Evolutionary conservation across 2,329 filamentous ascomycete species (phyloP), one percentile per base, ranked within the genome.

Genomic region (Fusarium papillatum): DNA sequence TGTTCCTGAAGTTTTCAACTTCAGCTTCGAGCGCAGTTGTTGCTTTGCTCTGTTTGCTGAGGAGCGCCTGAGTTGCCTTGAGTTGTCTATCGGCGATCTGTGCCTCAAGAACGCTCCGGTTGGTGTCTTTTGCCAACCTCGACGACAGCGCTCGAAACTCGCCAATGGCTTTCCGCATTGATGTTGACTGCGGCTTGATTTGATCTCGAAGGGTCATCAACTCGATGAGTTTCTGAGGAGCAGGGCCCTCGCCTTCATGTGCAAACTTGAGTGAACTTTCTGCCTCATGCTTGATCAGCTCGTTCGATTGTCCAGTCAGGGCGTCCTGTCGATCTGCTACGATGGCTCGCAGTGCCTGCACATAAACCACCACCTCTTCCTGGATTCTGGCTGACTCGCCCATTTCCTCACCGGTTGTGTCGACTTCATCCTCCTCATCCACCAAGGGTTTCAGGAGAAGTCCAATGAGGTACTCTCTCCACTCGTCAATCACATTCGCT

Each of bases 381-480:
- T 98, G 96, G 57, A 93, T 90, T 82, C 95, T 95, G 0, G 95
- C 95, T 0, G 96, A 98, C 38, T 94, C 91, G 76, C 95, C 94
- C 74, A 98, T 97, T 82, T 98, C 97, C 70, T 98, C 93, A 29
- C 97, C 97, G 14, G 95, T 96, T 4, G 92, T 90, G 69, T 98
- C 95, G 13, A 89, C 84, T 19, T 87, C 87, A 1, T 92, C 91
- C 48, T 98, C 95, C 80, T 97, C 92, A 77, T 98, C 97, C 22
- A 98, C 91, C 2, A 98, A 88, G 0, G 95, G 92, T 71, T 92
- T 89, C 14, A 94, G 85, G 13, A 98, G 87, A 24, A 96, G 89
- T 66, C 93, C 89, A 22, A 95, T 89, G 70, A 96, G 92, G 50
- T 91, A 88, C 69, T 93, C 89, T 50, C 95, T 91, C 95, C 94